Evolutionary conservation across 139 green algal species (phyloP).

Genomic region (Ostreobium quekettii): DNA sequence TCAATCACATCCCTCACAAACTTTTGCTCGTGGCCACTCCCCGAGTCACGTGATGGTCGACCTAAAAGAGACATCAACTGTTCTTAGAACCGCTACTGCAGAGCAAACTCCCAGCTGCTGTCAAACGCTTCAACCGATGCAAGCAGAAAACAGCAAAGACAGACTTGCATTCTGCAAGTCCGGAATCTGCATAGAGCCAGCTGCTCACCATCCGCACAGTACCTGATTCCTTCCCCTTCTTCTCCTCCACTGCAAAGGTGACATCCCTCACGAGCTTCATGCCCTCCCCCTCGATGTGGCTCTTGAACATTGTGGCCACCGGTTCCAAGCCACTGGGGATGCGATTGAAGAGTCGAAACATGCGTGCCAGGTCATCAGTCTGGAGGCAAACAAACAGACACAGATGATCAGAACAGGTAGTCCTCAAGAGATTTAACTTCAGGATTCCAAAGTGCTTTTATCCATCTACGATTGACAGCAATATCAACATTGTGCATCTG

Average conservation of each 20-base stretch:
- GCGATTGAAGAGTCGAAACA: slow-evolving; percentile 95
- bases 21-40: slow-evolving; percentile 59
- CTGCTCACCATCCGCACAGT: too few species aligned
- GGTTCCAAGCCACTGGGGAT: slow-evolving; percentile 87
- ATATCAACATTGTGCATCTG: too few species aligned
- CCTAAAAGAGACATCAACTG: slow-evolving; percentile 20
- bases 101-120: too few species aligned
- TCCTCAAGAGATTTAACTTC: too few species aligned
- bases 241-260: slow-evolving; percentile 56
- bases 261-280: slow-evolving; percentile 73
- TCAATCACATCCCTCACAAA: slow-evolving; percentile 86
- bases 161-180: too few species aligned
- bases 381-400: slow-evolving; percentile 28
- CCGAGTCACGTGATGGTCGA: slow-evolving; percentile 4
- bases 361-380: slow-evolving; percentile 84
- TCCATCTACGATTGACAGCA: too few species aligned
- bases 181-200: too few species aligned
- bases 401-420: too few species aligned
- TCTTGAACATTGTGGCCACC: slow-evolving; percentile 82
- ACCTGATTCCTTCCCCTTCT: slow-evolving; percentile 63
- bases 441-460: too few species aligned
- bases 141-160: too few species aligned
- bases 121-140: too few species aligned
- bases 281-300: slow-evolving; percentile 90
- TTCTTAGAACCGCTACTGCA: too few species aligned